Percentiles rank a stretch among this genome's conserved stretches.
Conservation (phyloP, 2,329 filamentous ascomycete genomes). For the Dactylellina leptospora region DNA sequence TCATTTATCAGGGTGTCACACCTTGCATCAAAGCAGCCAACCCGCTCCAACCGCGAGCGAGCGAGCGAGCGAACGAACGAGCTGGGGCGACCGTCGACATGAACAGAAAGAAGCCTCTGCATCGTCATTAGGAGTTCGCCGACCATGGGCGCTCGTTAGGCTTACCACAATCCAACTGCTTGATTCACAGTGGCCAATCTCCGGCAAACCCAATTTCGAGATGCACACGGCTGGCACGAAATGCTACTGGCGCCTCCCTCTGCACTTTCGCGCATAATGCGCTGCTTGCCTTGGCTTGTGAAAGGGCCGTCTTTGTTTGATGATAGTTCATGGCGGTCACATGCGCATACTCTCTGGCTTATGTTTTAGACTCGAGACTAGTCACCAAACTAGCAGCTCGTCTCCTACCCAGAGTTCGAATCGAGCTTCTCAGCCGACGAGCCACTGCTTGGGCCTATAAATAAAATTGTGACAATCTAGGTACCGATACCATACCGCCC, state of each 20-base stretch:
- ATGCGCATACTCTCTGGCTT: constrained; percentile 13
- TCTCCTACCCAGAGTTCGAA: constrained; percentile 25
- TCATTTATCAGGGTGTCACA: constrained; percentile 50
- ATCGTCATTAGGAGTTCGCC: constrained; percentile 42
- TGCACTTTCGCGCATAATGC: background rate
- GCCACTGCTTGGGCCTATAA: constrained; percentile 37
- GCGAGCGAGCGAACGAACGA: too few relatives aligned
- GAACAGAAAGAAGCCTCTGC: constrained; percentile 18
- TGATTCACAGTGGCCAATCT: constrained; percentile 34
- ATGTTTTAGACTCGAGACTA: constrained; percentile 12
- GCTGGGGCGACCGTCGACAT: constrained; percentile 12
- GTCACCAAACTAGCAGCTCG: constrained; percentile 42
- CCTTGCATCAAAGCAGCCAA: constrained; percentile 44
- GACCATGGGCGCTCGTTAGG: constrained; percentile 32
- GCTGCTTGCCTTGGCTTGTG: background rate
- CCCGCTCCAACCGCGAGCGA: constrained; percentile 25
- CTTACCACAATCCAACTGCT: constrained; percentile 39
- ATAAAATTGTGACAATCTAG: constrained; percentile 12
- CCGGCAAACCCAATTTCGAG: constrained; percentile 8
- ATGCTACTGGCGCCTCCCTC: constrained; percentile 5
- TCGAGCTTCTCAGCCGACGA: constrained; percentile 30
- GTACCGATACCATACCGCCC: constrained; percentile 42
- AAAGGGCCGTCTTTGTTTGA: constrained; percentile 9
- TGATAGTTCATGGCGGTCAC: constrained; percentile 14
- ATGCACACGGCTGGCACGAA: background rate